phyloP scores from a whole-genome alignment of 148 eudicot genomes.

The Fagopyrum esculentum region DNA sequence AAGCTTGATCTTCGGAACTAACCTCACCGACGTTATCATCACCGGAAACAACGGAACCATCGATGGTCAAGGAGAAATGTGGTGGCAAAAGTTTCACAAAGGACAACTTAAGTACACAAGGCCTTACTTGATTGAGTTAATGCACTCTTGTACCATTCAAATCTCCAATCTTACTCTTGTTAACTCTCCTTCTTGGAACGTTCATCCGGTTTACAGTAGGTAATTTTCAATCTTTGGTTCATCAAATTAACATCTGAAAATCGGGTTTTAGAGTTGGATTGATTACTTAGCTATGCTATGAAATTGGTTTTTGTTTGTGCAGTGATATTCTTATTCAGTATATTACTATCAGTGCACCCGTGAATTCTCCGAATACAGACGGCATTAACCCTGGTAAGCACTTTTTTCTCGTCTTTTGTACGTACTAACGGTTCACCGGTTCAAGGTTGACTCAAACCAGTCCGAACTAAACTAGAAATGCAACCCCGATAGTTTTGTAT shows the following conservation, averaged over 20 bases:
- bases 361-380: slow-evolving; percentile 78
- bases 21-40: slow-evolving; percentile 80
- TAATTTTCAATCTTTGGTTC: slow-evolving; percentile 5
- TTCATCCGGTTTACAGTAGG: slow-evolving; percentile 94
- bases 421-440: too few relatives aligned
- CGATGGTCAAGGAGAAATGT: slow-evolving; percentile 75
- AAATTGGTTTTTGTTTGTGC: slow-evolving; percentile 8
- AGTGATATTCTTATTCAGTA: slow-evolving; percentile 73
- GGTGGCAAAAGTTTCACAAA: slow-evolving; percentile 77
- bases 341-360: slow-evolving; percentile 75
- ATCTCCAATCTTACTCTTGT: slow-evolving; percentile 72
- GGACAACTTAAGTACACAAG: slow-evolving; percentile 56
- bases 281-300: neutral
- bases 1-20: slow-evolving; percentile 72
- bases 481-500: too few relatives aligned
- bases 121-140: slow-evolving; percentile 81
- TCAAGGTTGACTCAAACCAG: too few relatives aligned
- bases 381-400: slow-evolving; percentile 92
- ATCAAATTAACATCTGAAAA: neutral
- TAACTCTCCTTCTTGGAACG: slow-evolving; percentile 91
- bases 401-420: too few relatives aligned
- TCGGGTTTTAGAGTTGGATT: neutral
- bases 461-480: too few relatives aligned
- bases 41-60: slow-evolving; percentile 93
- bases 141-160: slow-evolving; percentile 61